Evolutionary conservation across 371 early-diverging fungal species (phyloP).

Genomic region (Mortierella sp.): DNA sequence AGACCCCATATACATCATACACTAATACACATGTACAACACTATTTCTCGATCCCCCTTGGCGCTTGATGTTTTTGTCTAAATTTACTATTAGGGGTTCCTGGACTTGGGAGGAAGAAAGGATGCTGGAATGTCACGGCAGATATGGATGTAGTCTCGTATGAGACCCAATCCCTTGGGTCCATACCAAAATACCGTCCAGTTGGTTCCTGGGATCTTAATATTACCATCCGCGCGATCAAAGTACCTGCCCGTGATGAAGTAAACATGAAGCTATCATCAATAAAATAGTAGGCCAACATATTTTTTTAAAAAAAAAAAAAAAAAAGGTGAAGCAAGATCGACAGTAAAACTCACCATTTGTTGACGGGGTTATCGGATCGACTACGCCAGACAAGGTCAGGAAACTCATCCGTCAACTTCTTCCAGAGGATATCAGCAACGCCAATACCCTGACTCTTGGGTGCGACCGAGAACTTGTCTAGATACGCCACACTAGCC

Average conservation of each 20-base stretch:
- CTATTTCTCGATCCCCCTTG: background rate
- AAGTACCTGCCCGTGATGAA: constrained; percentile 74
- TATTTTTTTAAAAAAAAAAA: background rate
- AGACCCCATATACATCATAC: background rate
- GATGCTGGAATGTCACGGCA: constrained; percentile 64
- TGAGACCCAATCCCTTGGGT: constrained; percentile 59
- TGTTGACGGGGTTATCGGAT: constrained; percentile 92
- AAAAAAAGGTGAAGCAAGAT: too few relatives aligned
- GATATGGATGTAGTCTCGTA: constrained; percentile 59
- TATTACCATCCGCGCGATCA: constrained; percentile 87
- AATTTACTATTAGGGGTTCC: background rate
- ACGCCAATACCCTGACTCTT: constrained; percentile 92
- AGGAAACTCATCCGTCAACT: constrained; percentile 78
- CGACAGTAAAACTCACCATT: constrained; percentile 71
- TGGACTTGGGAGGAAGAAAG: constrained; percentile 37
- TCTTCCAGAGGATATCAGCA: constrained; percentile 94
- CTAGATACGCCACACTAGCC: constrained; percentile 75
- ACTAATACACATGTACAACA: background rate
- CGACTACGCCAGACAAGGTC: constrained; percentile 91
- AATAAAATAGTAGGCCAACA: background rate
- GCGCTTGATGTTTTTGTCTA: too few relatives aligned
- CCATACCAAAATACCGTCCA: constrained; percentile 91
- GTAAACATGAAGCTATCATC: background rate
- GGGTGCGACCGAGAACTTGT: constrained; percentile 95
- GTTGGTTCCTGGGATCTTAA: constrained; percentile 67